Conservation (phyloP, 352 stramenopile species). For the Globisporangium nagaii region DNA sequence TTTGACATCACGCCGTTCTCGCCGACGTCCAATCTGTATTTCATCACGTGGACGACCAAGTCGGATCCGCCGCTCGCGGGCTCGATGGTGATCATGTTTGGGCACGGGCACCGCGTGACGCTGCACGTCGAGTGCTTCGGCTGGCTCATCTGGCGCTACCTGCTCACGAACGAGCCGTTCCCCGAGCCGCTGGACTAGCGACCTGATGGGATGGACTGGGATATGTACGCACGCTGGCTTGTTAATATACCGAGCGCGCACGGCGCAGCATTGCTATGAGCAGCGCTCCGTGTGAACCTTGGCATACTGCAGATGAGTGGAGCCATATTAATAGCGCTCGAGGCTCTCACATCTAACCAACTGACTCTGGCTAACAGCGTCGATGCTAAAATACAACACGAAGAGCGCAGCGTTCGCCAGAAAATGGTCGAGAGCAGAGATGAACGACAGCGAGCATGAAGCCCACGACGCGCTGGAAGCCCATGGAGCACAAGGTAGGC, state of each 20-base stretch:
- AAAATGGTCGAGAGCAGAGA: slow-evolving; percentile 4
- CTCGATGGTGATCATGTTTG: slow-evolving; percentile 85
- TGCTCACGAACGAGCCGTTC: slow-evolving; percentile 80
- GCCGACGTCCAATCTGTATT: slow-evolving; percentile 66
- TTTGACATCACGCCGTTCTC: slow-evolving; percentile 79
- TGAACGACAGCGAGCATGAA: not conserved
- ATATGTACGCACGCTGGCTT: no score
- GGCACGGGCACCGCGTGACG: slow-evolving; percentile 73
- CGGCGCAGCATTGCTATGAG: not conserved
- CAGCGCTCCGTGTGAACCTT: no score
- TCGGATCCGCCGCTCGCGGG: slow-evolving; percentile 61
- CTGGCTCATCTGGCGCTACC: slow-evolving; percentile 82
- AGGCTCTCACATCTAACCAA: no score
- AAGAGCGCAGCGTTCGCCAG: no score
- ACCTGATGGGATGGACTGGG: no score
- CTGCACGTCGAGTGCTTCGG: slow-evolving; percentile 83
- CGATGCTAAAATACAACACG: no score
- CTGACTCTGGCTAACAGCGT: no score
- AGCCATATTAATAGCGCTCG: no score
- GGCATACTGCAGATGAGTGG: no score
- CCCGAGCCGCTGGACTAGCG: slow-evolving; percentile 57
- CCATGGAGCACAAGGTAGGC: not conserved
- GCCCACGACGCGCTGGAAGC: not conserved
- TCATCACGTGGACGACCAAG: slow-evolving; percentile 83
- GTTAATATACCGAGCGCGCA: no score